Evolutionary conservation across 331 rosid species (phyloP).

Genomic region (Quercus lobata): DNA sequence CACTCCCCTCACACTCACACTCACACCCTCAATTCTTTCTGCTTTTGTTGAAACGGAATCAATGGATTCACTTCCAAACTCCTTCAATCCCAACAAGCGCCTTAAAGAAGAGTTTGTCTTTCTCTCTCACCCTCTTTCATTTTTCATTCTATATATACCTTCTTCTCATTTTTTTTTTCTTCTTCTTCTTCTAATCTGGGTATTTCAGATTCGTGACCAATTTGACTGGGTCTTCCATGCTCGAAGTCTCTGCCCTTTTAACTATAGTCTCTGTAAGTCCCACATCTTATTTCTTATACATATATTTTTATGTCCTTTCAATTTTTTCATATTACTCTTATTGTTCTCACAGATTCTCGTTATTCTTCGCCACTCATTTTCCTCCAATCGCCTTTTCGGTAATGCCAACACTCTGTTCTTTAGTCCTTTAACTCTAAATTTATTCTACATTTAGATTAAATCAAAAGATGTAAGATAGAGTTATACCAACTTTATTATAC

Average conservation of each 20-base stretch:
- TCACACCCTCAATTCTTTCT: neutral
- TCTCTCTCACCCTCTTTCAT: neutral
- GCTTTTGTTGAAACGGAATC: neutral
- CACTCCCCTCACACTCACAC: no score
- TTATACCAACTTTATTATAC: no score
- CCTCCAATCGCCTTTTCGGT: conserved; percentile 38
- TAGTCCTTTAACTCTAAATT: neutral
- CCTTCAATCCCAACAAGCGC: conserved; percentile 62
- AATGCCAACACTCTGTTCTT: neutral
- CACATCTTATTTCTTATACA: neutral
- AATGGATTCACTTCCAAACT: conserved; percentile 53
- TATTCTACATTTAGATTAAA: no score
- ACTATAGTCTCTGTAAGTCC: conserved; percentile 52
- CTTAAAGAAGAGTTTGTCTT: conserved; percentile 73
- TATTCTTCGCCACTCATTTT: conserved; percentile 61
- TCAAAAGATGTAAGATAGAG: no score
- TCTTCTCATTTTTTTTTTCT: neutral
- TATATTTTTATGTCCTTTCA: neutral
- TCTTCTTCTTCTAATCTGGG: neutral
- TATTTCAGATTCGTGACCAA: conserved; percentile 74
- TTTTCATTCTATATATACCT: neutral
- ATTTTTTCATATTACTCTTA: neutral
- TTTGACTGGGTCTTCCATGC: conserved; percentile 80
- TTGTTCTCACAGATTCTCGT: conserved; percentile 47
- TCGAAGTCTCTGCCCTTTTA: conserved; percentile 60